Base-by-base conservation (phyloP, 441 rosid genomes). In the Melastoma candidum region DNA sequence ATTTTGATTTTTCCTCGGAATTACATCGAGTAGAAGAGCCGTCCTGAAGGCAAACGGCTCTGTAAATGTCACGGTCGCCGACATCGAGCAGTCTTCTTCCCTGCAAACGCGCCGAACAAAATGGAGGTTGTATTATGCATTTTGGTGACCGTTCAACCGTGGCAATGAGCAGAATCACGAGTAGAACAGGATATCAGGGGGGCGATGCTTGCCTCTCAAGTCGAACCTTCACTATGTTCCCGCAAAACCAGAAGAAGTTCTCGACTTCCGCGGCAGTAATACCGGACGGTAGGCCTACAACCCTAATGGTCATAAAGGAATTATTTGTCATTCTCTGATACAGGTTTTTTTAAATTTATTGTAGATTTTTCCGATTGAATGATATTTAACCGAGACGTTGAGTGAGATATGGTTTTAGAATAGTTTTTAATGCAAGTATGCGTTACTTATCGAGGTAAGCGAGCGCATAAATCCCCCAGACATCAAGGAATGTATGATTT, bases 21-120 rank as follows among this genome's bases (percentile, higher is more conserved):
- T 59, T 72, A 72, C 75, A 55, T 70, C 44, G 12, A 76, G 65
- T 46, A 73, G 73, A 58, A 73, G 77, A 43, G 81, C 77, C 12
- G 75, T 70, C 44, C 39, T 67, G 12, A 61, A 70, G 14, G 76
- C 77, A 39, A 41, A 72, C 24, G 77, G 81, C 55, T 65, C 67
- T 36, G 32, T 50, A 51, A 69, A 75, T 2, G 77, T 64, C 53
- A 75, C 71, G 22, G 59, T 44, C 25, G 75, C 77, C 2, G 61
- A 63, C 54, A 55, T 66, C n/a, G 74, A 51, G 3, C 12, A 45
- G 12, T 61, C 70, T 36, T 56, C 39, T 12, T 61, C 44, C n/a
- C 66, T 68, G 67, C 46, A 7, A 49, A 6, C 47, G 13, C 6
- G 32, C 26, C 10, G 46, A 1, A 3, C 41, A 45, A 46, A 24